Conservation (phyloP, 2,329 filamentous ascomycete species). For the Paracamarosporium sp. region DNA sequence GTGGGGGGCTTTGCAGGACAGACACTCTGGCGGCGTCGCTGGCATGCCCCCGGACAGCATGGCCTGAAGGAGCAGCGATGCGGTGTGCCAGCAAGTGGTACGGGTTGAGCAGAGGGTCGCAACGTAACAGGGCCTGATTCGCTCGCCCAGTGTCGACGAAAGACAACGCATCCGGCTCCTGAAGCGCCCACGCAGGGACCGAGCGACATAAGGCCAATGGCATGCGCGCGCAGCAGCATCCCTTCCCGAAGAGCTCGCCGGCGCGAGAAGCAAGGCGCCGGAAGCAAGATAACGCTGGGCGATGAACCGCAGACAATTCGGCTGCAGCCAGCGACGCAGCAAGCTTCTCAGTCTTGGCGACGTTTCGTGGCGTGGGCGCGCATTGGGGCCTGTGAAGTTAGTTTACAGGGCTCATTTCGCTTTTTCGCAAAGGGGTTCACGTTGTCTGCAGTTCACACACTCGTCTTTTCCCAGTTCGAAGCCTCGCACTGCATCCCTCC, state of each 20-base stretch:
- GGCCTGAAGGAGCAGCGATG: not conserved
- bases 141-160: conserved; percentile 17
- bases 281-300: not conserved
- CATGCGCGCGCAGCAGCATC: not conserved
- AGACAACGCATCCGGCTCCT: conserved; percentile 22
- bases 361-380: conserved; percentile 19
- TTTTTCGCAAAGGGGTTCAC: conserved; percentile 17
- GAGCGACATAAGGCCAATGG: conserved; percentile 14
- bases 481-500: not conserved
- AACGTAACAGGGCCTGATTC: conserved; percentile 21
- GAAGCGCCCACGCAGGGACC: conserved; percentile 12
- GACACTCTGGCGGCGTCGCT: not conserved
- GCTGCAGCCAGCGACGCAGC: not conserved
- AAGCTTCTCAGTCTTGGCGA: conserved; percentile 12
- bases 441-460: not conserved
- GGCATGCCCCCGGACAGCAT: not conserved
- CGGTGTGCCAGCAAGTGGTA: conserved; percentile 8
- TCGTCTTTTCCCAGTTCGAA: not conserved
- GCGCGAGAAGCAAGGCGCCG: not conserved
- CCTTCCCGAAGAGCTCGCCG: conserved; percentile 4
- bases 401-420: conserved; percentile 17
- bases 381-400: conserved; percentile 13
- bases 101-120: conserved; percentile 1
- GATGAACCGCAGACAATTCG: conserved; percentile 9
- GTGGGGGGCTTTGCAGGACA: too few species aligned